Evolutionary conservation across 805 yeast genomes (phyloP).

Genomic region (Candida germanica): DNA sequence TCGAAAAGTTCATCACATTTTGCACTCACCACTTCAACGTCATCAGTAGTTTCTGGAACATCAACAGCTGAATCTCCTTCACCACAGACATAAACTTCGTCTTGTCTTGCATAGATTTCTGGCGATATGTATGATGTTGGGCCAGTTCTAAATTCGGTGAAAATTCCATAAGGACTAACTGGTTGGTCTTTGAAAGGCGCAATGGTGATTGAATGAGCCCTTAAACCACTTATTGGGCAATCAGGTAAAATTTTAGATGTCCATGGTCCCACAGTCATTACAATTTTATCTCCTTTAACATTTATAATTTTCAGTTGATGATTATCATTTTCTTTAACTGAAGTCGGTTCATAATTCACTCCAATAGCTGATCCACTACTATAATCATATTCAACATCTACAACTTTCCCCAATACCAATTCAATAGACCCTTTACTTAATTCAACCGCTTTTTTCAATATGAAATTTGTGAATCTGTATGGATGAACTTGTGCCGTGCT

Average conservation of each 20-base stretch:
- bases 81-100: slow-evolving; percentile 96
- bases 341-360: slow-evolving; percentile 55
- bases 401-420: slow-evolving; percentile 79
- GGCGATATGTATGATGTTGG: slow-evolving; percentile 75
- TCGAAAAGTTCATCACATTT: slow-evolving; percentile 85
- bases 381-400: slow-evolving; percentile 58
- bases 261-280: slow-evolving; percentile 95
- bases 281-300: slow-evolving; percentile 70
- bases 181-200: slow-evolving; percentile 67
- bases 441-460: slow-evolving; percentile 76
- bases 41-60: slow-evolving; percentile 91
- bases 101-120: slow-evolving; percentile 90
- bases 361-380: slow-evolving; percentile 70
- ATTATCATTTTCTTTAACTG: slow-evolving; percentile 23
- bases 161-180: slow-evolving; percentile 91
- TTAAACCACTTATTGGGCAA: slow-evolving; percentile 89
- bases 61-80: slow-evolving; percentile 91
- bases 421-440: slow-evolving; percentile 70
- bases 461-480: slow-evolving; percentile 82
- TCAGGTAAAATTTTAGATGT: slow-evolving; percentile 85
- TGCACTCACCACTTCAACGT: slow-evolving; percentile 80
- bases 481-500: slow-evolving; percentile 98
- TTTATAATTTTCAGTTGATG: slow-evolving; percentile 31
- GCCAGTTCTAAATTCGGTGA: slow-evolving; percentile 84
- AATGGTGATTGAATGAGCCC: slow-evolving; percentile 94